A percentile compares a stretch with the other conserved stretches of the same genome.
Evolutionary conservation across 179 eudicot species (phyloP).

Genomic region (Nepenthes alata): DNA sequence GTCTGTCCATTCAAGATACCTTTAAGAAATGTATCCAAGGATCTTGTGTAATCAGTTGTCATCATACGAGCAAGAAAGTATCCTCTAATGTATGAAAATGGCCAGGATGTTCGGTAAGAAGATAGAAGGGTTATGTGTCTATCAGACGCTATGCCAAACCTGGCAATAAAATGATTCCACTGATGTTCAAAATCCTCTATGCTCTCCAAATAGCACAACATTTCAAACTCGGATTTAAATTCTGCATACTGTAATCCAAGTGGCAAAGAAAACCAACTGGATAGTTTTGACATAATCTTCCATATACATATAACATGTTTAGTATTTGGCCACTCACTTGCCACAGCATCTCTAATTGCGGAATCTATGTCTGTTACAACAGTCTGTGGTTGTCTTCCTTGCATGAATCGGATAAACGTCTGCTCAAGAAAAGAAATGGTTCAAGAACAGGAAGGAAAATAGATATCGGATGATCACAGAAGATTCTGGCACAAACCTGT

Average conservation of each 20-base stretch:
- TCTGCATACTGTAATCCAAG: constrained; percentile 25
- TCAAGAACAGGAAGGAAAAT: neutral
- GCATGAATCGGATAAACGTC: constrained; percentile 14
- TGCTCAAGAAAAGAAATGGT: neutral
- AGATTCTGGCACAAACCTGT: constrained; percentile 18
- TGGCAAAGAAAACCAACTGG: constrained; percentile 30
- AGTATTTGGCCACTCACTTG: constrained; percentile 16
- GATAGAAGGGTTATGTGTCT: constrained; percentile 25
- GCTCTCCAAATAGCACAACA: constrained; percentile 22
- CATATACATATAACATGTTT: constrained; percentile 22
- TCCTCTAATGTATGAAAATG: constrained; percentile 27
- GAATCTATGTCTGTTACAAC: constrained; percentile 14
- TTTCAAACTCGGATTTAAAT: constrained; percentile 25
- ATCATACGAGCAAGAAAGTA: constrained; percentile 25
- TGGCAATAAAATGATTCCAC: constrained; percentile 23
- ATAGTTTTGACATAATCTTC: constrained; percentile 24
- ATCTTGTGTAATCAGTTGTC: constrained; percentile 19
- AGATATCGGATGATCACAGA: neutral
- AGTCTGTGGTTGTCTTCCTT: constrained; percentile 12
- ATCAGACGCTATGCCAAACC: constrained; percentile 24
- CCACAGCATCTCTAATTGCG: constrained; percentile 12
- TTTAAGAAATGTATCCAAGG: constrained; percentile 17
- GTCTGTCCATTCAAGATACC: constrained; percentile 20
- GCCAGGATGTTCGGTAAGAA: constrained; percentile 24
- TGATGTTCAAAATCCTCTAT: constrained; percentile 26